A percentile compares a stretch with the other conserved stretches of the same genome.
Evolutionary conservation across 2,329 filamentous ascomycete species (phyloP).

Genomic region (Xylariales sp.): DNA sequence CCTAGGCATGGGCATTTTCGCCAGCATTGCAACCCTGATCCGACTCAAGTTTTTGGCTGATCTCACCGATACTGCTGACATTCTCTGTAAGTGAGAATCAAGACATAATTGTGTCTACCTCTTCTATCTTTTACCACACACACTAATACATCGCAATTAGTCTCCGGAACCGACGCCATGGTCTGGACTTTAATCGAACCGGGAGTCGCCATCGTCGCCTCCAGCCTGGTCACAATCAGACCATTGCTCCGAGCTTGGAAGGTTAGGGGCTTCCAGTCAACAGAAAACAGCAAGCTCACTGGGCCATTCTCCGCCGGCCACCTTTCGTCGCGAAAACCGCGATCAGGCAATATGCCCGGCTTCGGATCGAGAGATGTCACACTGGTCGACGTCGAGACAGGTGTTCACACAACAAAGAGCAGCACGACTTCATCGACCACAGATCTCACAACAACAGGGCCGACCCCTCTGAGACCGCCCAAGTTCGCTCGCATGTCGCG

Average conservation of each 20-base stretch:
- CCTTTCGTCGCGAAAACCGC: constrained; percentile 24
- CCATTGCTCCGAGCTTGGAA: constrained; percentile 46
- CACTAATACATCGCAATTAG: too few species aligned
- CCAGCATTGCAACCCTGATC: constrained; percentile 50
- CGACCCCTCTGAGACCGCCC: too few species aligned
- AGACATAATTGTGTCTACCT: too few species aligned
- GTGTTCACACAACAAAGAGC: constrained; percentile 9
- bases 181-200: constrained; percentile 55
- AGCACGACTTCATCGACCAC: constrained; percentile 2
- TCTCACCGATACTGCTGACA: constrained; percentile 38
- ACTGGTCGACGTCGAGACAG: constrained; percentile 28
- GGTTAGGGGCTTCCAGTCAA: constrained; percentile 42
- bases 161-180: constrained; percentile 46
- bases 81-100: constrained; percentile 46
- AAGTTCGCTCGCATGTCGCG: constrained; percentile 2
- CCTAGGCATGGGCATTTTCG: constrained; percentile 47
- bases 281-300: constrained; percentile 26
- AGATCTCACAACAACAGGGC: too few species aligned
- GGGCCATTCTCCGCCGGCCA: constrained; percentile 18
- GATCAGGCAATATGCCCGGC: constrained; percentile 24
- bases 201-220: constrained; percentile 49
- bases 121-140: too few species aligned
- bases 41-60: constrained; percentile 43
- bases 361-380: constrained; percentile 32
- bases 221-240: constrained; percentile 50